phyloP scores from a whole-genome alignment of 371 early-diverging fungal species.

The Mucor ambiguus region DNA sequence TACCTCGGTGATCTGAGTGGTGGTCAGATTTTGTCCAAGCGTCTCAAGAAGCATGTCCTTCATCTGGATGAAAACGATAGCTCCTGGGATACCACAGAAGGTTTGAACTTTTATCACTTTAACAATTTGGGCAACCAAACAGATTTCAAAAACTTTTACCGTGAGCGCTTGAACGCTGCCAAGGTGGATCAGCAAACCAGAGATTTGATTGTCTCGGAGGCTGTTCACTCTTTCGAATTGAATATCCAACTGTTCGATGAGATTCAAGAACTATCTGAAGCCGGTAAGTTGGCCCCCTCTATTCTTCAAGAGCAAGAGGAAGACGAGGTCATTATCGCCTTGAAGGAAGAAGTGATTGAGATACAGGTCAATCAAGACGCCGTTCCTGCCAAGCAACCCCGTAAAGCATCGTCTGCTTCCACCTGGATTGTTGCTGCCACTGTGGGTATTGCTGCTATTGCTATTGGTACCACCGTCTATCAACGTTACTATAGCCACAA shows the following conservation, averaged over 20 bases:
- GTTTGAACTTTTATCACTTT: conserved; percentile 57
- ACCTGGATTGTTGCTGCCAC: conserved; percentile 10
- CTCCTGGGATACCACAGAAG: conserved; percentile 47
- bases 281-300: conserved; percentile 27
- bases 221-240: conserved; percentile 45
- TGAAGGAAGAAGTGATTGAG: conserved; percentile 2
- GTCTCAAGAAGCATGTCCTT: conserved; percentile 55
- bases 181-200: conserved; percentile 33
- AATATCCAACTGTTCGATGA: conserved; percentile 55
- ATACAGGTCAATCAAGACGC: not conserved
- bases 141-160: conserved; percentile 62
- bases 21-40: conserved; percentile 62
- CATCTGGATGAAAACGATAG: conserved; percentile 37
- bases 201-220: conserved; percentile 47
- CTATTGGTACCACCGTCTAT: conserved; percentile 22
- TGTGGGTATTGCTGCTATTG: conserved; percentile 20
- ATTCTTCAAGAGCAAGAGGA: not conserved
- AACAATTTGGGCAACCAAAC: conserved; percentile 52
- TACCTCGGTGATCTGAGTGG: conserved; percentile 68
- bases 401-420: not conserved
- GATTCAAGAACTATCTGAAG: conserved; percentile 43
- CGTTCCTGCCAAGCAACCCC: not conserved
- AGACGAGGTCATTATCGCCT: conserved; percentile 6
- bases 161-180: conserved; percentile 54
- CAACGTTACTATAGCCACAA: conserved; percentile 17